phyloP scores from a whole-genome alignment of 1,284 basidiomycete species.

The Tremellales sp. region DNA sequence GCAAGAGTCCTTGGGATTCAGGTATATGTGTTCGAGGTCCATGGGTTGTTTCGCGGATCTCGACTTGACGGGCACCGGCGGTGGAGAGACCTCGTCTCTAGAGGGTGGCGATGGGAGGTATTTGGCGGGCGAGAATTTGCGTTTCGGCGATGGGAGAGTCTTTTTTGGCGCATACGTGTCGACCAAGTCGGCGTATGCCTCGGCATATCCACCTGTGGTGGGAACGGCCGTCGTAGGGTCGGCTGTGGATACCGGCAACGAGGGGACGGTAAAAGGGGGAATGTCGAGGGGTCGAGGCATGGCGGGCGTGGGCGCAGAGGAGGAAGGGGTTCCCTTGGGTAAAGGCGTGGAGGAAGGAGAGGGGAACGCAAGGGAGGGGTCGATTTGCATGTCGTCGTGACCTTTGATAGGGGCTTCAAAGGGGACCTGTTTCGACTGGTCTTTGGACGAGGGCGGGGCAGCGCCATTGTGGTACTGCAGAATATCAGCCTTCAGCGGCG shows the following conservation, averaged over 20 bases:
- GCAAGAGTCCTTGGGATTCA: conserved; percentile 38
- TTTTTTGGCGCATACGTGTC: no score
- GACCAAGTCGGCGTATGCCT: no score
- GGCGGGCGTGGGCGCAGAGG: neutral
- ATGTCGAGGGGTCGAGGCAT: neutral
- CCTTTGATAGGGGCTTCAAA: neutral
- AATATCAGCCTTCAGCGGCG: neutral
- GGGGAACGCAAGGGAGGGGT: neutral
- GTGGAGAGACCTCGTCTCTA: conserved; percentile 2
- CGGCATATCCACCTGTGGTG: no score
- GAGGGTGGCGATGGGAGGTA: conserved; percentile 15
- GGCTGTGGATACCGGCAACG: no score
- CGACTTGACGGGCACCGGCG: conserved; percentile 2
- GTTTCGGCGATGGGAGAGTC: no score
- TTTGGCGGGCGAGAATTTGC: no score
- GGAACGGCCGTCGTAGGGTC: no score
- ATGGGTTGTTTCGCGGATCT: neutral
- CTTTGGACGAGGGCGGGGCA: neutral
- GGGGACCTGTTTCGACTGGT: neutral
- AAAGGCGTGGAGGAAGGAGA: neutral
- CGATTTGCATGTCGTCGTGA: neutral
- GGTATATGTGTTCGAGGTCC: conserved; percentile 20
- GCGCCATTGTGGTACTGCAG: conserved; percentile 1
- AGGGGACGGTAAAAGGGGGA: conserved; percentile 9
- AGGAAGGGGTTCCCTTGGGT: neutral